Evolutionary conservation across 1,284 basidiomycete species (phyloP).

Genomic region (Dichomitus squalens): DNA sequence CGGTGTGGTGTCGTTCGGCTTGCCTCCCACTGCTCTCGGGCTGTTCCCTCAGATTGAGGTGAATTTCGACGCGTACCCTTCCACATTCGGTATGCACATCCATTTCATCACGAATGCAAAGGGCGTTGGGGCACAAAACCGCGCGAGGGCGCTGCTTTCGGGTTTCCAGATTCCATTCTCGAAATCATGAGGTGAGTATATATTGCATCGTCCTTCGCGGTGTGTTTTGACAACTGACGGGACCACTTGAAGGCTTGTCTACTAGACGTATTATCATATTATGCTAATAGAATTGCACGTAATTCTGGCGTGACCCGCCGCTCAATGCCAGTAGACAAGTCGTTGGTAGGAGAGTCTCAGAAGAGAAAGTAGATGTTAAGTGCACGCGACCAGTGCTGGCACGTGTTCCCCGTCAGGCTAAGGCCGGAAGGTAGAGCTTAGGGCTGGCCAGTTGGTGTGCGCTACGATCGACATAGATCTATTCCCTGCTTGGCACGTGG

Average conservation of each 20-base stretch:
- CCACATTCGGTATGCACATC: constrained; percentile 86
- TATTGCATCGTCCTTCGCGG: neutral
- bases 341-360: no score
- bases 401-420: no score
- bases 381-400: no score
- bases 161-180: constrained; percentile 89
- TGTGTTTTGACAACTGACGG: neutral
- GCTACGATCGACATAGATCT: no score
- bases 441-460: no score
- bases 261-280: neutral
- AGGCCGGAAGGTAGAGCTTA: no score
- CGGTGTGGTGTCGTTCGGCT: constrained; percentile 89
- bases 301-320: neutral
- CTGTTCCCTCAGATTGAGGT: constrained; percentile 96
- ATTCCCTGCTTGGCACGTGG: no score
- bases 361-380: no score
- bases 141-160: constrained; percentile 81
- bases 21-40: constrained; percentile 83
- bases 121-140: constrained; percentile 85
- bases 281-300: neutral
- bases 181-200: constrained; percentile 36
- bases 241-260: neutral
- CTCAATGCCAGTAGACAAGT: neutral
- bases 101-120: constrained; percentile 87
- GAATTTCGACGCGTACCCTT: constrained; percentile 87